Evolutionary conservation across 495 filamentous ascomycete species (phyloP).

Genomic region (Friedmanniomyces simplex): DNA sequence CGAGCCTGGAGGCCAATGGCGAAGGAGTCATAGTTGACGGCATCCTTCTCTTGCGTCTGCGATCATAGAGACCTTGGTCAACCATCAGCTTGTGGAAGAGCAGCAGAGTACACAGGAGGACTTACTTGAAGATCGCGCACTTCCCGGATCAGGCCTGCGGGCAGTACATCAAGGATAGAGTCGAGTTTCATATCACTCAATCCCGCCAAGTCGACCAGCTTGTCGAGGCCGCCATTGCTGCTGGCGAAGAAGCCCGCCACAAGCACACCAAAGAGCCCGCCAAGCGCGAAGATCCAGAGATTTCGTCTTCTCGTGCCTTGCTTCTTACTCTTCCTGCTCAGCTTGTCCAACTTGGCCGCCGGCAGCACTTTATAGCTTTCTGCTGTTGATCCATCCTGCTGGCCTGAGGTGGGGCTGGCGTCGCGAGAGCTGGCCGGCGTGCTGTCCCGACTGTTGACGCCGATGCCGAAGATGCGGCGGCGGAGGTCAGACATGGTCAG

Average conservation of each 20-base stretch:
- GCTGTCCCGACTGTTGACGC: slow-evolving; percentile 6
- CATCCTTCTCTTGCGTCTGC: slow-evolving; percentile 73
- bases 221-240: slow-evolving; percentile 48
- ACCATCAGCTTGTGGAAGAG: slow-evolving; percentile 8
- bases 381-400: neutral
- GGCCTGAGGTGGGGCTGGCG: slow-evolving; percentile 14
- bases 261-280: slow-evolving; percentile 72
- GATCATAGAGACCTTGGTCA: slow-evolving; percentile 18
- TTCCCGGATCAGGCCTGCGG: slow-evolving; percentile 69
- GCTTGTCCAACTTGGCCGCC: slow-evolving; percentile 30
- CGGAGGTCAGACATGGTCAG: slow-evolving; percentile 28
- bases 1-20: slow-evolving; percentile 72
- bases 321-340: slow-evolving; percentile 29
- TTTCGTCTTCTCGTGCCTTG: slow-evolving; percentile 54
- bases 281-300: slow-evolving; percentile 70
- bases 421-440: slow-evolving; percentile 20
- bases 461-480: slow-evolving; percentile 25
- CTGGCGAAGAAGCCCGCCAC: slow-evolving; percentile 75
- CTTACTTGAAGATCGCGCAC: slow-evolving; percentile 70
- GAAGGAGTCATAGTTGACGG: slow-evolving; percentile 87
- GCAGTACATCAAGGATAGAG: slow-evolving; percentile 68
- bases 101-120: neutral
- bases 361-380: slow-evolving; percentile 26
- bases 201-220: slow-evolving; percentile 65
- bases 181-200: slow-evolving; percentile 77